Evolutionary conservation across 2,329 filamentous ascomycete genomes (phyloP).

Genomic region (Emericellopsis cladophorae): DNA sequence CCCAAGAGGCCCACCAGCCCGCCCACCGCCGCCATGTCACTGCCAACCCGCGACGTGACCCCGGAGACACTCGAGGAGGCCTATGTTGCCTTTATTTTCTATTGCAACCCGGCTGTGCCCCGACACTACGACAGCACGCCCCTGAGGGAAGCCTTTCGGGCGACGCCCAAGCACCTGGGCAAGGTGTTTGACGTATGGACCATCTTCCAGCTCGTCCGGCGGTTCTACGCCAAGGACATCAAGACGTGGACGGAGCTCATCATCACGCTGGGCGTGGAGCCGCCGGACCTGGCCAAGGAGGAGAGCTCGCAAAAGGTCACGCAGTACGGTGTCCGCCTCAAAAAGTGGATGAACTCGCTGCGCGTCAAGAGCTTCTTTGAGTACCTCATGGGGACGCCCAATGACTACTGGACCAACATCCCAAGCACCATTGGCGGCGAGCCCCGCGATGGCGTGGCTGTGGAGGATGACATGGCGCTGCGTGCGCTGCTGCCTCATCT

Average conservation of each 20-base stretch:
- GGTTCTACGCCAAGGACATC: constrained; percentile 70
- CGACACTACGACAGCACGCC: constrained; percentile 56
- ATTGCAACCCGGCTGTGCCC: constrained; percentile 73
- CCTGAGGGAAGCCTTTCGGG: constrained; percentile 64
- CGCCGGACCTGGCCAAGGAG: constrained; percentile 67
- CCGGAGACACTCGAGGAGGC: constrained; percentile 65
- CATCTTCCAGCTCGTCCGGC: constrained; percentile 66
- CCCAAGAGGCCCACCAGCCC: background rate
- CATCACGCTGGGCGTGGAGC: constrained; percentile 76
- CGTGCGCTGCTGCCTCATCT: constrained; percentile 72
- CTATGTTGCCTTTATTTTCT: constrained; percentile 75
- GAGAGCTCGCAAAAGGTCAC: constrained; percentile 90
- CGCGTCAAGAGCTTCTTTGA: constrained; percentile 93
- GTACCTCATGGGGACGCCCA: constrained; percentile 66
- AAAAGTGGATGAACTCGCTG: constrained; percentile 97
- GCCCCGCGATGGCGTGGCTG: constrained; percentile 67
- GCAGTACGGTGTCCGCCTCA: constrained; percentile 84
- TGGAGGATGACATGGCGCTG: constrained; percentile 82
- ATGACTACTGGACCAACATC: constrained; percentile 69
- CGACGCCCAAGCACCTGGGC: constrained; percentile 74
- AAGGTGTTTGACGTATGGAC: constrained; percentile 72
- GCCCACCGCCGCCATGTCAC: background rate
- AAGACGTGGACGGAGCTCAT: constrained; percentile 89
- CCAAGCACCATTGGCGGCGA: constrained; percentile 42
- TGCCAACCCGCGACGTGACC: constrained; percentile 54